Evolutionary conservation across 179 eudicot genomes (phyloP).

Genomic region (Nepenthes alata): DNA sequence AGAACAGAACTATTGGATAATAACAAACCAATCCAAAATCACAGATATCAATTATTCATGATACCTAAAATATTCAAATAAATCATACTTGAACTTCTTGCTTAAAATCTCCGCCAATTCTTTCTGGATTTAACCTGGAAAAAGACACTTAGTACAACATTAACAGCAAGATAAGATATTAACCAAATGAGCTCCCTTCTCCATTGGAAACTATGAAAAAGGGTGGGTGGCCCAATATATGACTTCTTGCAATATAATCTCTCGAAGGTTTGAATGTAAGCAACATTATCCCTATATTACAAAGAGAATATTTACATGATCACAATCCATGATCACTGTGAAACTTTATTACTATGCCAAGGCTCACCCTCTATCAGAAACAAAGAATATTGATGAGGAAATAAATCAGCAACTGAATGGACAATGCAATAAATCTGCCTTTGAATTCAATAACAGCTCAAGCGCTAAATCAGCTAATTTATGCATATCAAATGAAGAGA

Average conservation of each 20-base stretch:
- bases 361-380: not conserved
- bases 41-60: not conserved
- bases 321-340: too few species aligned
- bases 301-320: too few species aligned
- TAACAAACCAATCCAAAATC: not conserved
- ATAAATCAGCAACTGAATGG: not conserved
- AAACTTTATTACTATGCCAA: not conserved
- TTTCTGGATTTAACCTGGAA: conserved; percentile 82
- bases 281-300: too few species aligned
- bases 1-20: not conserved
- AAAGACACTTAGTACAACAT: conserved; percentile 9
- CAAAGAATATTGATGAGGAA: not conserved
- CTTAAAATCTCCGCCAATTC: conserved; percentile 89
- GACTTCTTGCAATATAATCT: too few species aligned
- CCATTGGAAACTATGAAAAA: too few species aligned
- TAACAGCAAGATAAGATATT: too few species aligned
- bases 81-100: conserved; percentile 77
- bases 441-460: too few species aligned
- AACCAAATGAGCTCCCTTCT: too few species aligned
- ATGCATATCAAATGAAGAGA: not conserved
- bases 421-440: too few species aligned
- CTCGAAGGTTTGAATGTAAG: too few species aligned
- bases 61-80: not conserved
- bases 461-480: too few species aligned
- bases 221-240: too few species aligned